Conservation (phyloP, 2,329 filamentous ascomycete species). For the Aspergillus pseudoviridinutans region DNA sequence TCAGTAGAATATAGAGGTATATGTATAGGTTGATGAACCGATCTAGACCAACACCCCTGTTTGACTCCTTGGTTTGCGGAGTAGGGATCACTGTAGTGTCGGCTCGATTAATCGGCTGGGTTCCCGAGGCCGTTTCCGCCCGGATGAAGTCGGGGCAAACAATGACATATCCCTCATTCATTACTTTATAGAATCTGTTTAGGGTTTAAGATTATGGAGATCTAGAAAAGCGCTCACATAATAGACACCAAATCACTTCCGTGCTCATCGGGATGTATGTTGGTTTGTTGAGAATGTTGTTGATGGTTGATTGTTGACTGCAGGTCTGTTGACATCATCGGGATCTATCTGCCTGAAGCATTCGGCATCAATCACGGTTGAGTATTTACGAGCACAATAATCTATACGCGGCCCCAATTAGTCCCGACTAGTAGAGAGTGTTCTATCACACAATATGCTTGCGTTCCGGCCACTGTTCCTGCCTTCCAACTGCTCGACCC, state of each 20-base stretch:
- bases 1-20: not conserved
- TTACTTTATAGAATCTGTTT: not conserved
- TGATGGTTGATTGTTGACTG: not conserved
- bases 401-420: not conserved
- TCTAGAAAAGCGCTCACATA: not conserved
- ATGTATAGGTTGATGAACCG: not conserved
- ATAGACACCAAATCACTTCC: not conserved
- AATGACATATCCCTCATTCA: constrained; percentile 3
- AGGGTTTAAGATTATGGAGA: not conserved
- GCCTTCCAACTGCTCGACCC: not conserved
- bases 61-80: not conserved
- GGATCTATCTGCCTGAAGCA: not conserved
- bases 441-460: not conserved
- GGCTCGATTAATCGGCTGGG: not conserved
- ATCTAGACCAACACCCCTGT: constrained; percentile 11
- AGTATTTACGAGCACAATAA: no score
- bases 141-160: constrained; percentile 25
- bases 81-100: constrained; percentile 7
- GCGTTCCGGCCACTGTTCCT: not conserved
- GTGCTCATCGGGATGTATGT: not conserved
- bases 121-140: constrained; percentile 18
- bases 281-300: not conserved
- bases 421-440: not conserved
- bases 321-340: not conserved
- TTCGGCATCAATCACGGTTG: not conserved